Conservation (phyloP, 192 early-diverging fungal species). For the Globomyces pollinis-pini region DNA sequence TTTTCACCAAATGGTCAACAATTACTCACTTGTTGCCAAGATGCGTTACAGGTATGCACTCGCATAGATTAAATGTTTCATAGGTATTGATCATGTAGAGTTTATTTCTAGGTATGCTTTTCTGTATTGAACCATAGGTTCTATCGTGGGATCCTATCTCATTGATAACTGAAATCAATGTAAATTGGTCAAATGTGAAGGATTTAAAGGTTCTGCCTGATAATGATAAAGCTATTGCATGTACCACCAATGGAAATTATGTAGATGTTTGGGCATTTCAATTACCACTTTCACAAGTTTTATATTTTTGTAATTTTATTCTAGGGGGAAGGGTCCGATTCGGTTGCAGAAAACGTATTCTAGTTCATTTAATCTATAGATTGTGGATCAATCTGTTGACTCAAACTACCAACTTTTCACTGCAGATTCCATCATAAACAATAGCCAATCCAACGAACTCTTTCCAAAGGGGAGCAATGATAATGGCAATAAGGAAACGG, state of each 20-base stretch:
- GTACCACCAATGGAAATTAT: slow-evolving; percentile 37
- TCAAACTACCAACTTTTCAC: no score
- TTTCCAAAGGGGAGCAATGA: no score
- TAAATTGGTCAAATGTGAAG: slow-evolving; percentile 36
- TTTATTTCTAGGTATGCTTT: no score
- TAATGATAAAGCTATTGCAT: slow-evolving; percentile 32
- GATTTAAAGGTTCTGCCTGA: slow-evolving; percentile 37
- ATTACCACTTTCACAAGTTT: neutral
- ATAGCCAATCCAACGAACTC: no score
- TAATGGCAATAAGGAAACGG: no score
- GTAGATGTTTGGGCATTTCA: slow-evolving; percentile 38
- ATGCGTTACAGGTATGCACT: slow-evolving; percentile 32
- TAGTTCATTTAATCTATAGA: no score
- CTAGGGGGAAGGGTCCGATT: slow-evolving; percentile 12
- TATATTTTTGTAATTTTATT: slow-evolving; percentile 5
- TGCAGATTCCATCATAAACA: slow-evolving; percentile 6
- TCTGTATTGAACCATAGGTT: slow-evolving; percentile 14
- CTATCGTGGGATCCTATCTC: slow-evolving; percentile 43
- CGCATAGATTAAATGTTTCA: neutral
- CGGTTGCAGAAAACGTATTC: no score
- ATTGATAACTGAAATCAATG: slow-evolving; percentile 22
- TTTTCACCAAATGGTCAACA: slow-evolving; percentile 40
- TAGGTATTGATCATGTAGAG: neutral
- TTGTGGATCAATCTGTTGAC: no score
- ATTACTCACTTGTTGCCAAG: slow-evolving; percentile 27